Evolutionary conservation across 768 basidiomycete species (phyloP).

Genomic region (Phanerochaete carnosa): DNA sequence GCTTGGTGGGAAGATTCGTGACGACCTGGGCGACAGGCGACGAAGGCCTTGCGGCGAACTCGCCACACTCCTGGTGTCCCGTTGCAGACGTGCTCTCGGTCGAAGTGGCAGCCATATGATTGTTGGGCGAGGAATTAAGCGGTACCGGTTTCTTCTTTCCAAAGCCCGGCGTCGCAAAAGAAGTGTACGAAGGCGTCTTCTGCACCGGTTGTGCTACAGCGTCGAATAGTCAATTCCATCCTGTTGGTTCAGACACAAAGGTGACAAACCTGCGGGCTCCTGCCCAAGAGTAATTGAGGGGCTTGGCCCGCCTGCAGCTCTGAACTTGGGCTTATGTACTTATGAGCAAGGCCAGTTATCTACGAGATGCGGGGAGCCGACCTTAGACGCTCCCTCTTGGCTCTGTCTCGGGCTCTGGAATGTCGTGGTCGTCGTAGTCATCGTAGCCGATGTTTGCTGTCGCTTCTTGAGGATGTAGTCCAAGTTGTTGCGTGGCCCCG

Average conservation of each 20-base stretch:
- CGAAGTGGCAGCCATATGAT: neutral
- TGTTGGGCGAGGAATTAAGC: conserved; percentile 10
- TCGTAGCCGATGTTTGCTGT: conserved; percentile 25
- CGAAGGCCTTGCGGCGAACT: conserved; percentile 10
- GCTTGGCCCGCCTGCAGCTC: neutral
- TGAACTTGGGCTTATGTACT: conserved; percentile 5
- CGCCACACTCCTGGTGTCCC: neutral
- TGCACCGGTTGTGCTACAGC: neutral
- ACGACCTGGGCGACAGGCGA: conserved; percentile 9
- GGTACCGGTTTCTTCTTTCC: conserved; percentile 23
- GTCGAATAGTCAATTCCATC: neutral
- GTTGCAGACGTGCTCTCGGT: neutral
- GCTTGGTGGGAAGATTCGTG: conserved; percentile 26
- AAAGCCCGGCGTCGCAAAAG: conserved; percentile 48
- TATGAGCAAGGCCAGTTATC: neutral
- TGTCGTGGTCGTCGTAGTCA: conserved; percentile 39
- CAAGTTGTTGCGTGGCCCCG: conserved; percentile 34
- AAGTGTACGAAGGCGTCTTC: conserved; percentile 26
- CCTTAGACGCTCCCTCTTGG: neutral
- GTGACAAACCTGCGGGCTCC: neutral
- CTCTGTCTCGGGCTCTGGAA: neutral
- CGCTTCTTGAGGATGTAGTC: conserved; percentile 34
- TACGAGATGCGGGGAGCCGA: neutral
- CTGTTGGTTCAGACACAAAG: neutral
- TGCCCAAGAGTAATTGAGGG: neutral